phyloP scores from a whole-genome alignment of 805 yeast genomes.

The Lachancea nothofagi region DNA sequence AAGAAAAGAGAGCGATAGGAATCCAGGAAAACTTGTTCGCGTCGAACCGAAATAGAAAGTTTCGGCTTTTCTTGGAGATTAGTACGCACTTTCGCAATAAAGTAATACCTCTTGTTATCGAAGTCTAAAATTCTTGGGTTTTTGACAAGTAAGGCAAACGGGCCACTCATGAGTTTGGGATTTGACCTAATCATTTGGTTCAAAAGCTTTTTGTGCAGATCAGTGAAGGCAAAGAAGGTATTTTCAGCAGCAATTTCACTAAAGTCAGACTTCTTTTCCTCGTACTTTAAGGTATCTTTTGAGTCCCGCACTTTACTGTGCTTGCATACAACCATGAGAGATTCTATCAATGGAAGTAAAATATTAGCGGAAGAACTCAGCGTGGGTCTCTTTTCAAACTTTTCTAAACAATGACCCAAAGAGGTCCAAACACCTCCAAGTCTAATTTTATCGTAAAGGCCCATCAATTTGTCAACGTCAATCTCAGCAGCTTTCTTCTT shows the following conservation, averaged over 20 bases:
- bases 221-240: constrained; percentile 79
- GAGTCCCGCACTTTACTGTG: constrained; percentile 55
- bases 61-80: constrained; percentile 40
- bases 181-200: constrained; percentile 88
- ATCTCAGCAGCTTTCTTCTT: constrained; percentile 23
- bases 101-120: constrained; percentile 86
- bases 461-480: constrained; percentile 44
- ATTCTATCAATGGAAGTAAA: constrained; percentile 79
- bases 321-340: constrained; percentile 94
- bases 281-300: constrained; percentile 53
- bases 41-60: constrained; percentile 63
- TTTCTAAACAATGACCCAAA: constrained; percentile 62
- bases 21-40: constrained; percentile 89
- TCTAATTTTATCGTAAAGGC: constrained; percentile 59
- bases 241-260: constrained; percentile 70
- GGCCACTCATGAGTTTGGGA: constrained; percentile 93
- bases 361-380: constrained; percentile 69
- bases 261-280: constrained; percentile 59
- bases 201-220: constrained; percentile 77
- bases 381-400: constrained; percentile 53
- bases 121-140: constrained; percentile 89
- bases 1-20: constrained; percentile 79
- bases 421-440: constrained; percentile 83
- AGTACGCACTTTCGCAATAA: constrained; percentile 65
- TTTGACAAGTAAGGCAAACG: constrained; percentile 80